A percentile compares a stretch with the other conserved stretches of the same genome.
These are phyloP conservation scores for Heteromeles arbutifolia DNA, from an alignment of 306 rosid species.

Conservation along the genomic window DNA sequence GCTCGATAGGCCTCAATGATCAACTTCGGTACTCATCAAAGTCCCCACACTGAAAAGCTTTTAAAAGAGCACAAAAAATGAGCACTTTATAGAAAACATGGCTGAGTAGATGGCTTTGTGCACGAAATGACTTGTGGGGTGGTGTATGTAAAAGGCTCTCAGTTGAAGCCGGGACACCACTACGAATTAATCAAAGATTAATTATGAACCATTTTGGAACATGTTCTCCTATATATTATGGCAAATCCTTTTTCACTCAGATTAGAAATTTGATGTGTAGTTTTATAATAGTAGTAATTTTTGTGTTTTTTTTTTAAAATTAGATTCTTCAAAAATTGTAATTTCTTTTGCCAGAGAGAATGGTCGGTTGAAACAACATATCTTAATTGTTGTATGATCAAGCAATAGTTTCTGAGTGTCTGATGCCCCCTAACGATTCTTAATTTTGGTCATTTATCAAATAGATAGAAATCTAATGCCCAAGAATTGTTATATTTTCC, in stretches of 20 bases:
- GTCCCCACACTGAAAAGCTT: not conserved
- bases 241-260: not conserved
- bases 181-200: not conserved
- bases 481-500: not conserved
- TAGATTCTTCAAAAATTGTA: not conserved
- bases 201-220: not conserved
- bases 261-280: not conserved
- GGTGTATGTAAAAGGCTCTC: not conserved
- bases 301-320: too few relatives aligned
- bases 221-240: not conserved
- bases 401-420: not conserved
- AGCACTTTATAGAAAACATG: not conserved
- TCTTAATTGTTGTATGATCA: too few relatives aligned
- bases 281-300: not conserved
- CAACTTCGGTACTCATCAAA: not conserved
- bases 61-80: not conserved
- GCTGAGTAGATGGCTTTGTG: not conserved
- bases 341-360: not conserved
- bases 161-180: not conserved
- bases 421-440: not conserved
- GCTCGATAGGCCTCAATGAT: not conserved
- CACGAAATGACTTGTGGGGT: not conserved
- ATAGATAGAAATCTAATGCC: not conserved
- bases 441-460: not conserved
- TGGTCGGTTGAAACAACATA: not conserved